A percentile compares a stretch with the other conserved stretches of the same genome.
Conservation (phyloP, 495 filamentous ascomycete species). For the Apodospora peruviana region DNA sequence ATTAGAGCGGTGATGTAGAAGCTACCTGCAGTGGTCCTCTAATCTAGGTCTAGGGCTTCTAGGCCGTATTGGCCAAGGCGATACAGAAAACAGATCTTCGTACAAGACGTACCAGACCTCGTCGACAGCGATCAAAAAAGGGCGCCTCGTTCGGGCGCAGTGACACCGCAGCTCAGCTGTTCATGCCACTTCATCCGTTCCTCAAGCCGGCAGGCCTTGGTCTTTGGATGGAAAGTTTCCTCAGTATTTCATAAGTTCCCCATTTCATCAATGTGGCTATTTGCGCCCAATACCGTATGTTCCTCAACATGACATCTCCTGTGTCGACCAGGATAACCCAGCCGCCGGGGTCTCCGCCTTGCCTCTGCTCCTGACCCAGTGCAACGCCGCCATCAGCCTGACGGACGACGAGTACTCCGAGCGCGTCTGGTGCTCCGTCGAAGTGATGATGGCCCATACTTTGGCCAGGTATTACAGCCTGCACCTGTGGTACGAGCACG, state of each 20-base stretch:
- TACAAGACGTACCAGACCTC: not conserved
- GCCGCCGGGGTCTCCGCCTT: conserved; percentile 15
- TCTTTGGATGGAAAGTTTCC: conserved; percentile 18
- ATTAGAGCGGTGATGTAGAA: too few species aligned
- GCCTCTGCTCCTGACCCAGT: conserved; percentile 20
- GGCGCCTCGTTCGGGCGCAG: not conserved
- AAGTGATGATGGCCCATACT: conserved; percentile 12
- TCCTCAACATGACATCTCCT: conserved; percentile 16
- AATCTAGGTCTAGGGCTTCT: too few species aligned
- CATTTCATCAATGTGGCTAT: not conserved
- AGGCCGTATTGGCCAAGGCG: too few species aligned
- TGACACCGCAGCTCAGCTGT: conserved; percentile 9
- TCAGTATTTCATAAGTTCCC: not conserved
- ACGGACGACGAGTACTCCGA: conserved; percentile 8
- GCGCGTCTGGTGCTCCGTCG: conserved; percentile 22
- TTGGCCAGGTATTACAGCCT: conserved; percentile 8
- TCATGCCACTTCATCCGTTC: conserved; percentile 11
- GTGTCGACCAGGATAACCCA: conserved; percentile 21
- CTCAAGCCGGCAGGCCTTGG: conserved; percentile 13
- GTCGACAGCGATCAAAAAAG: not conserved
- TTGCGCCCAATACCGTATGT: not conserved
- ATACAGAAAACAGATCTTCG: not conserved
- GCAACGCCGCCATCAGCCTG: conserved; percentile 21
- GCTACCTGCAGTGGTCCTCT: too few species aligned
- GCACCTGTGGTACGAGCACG: conserved; percentile 20